A percentile compares a stretch with the other conserved stretches of the same genome.
Evolutionary conservation across 108 stramenopile genomes (phyloP).

Genomic region (Skeletonema grethae): DNA sequence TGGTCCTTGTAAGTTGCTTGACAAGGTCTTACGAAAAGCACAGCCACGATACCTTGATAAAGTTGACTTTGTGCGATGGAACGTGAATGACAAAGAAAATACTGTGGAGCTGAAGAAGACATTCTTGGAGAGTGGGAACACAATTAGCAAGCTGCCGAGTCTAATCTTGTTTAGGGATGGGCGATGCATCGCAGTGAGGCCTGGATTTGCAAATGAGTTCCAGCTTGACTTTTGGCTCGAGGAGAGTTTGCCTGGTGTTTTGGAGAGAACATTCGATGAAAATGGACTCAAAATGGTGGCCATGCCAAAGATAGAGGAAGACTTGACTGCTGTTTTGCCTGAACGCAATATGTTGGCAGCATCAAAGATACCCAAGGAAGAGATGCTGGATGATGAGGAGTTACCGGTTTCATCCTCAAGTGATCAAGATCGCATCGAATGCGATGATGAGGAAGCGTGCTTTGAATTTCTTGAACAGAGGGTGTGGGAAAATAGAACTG

Average conservation of each 20-base stretch:
- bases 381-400: not conserved
- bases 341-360: not conserved
- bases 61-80: constrained; percentile 46
- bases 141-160: constrained; percentile 31
- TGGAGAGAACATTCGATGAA: constrained; percentile 43
- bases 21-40: constrained; percentile 40
- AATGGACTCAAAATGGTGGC: constrained; percentile 18
- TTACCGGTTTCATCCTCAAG: not conserved
- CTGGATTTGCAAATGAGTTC: constrained; percentile 43
- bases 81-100: constrained; percentile 36
- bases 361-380: not conserved
- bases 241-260: constrained; percentile 36
- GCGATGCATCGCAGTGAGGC: constrained; percentile 22
- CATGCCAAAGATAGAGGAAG: not conserved
- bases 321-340: not conserved
- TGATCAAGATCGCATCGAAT: constrained; percentile 5
- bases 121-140: constrained; percentile 28
- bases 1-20: constrained; percentile 46
- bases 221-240: constrained; percentile 44
- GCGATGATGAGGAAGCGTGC: constrained; percentile 16
- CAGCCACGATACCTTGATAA: constrained; percentile 30
- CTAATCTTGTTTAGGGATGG: constrained; percentile 35
- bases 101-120: constrained; percentile 23
- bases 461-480: constrained; percentile 12
- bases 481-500: constrained; percentile 31